Base-by-base conservation (phyloP, 306 rosid species). In the Vigna radiata region DNA sequence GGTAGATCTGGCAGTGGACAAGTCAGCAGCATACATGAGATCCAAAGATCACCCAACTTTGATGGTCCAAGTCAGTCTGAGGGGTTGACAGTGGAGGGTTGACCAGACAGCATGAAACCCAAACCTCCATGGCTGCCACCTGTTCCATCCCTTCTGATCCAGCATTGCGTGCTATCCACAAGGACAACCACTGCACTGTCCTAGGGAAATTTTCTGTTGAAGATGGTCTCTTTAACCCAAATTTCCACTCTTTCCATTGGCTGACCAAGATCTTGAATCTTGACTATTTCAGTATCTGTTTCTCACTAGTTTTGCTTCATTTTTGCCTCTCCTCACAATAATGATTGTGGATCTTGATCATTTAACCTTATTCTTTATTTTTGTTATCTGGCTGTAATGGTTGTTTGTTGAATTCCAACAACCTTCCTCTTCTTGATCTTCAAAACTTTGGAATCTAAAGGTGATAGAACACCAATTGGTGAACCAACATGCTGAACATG, bases 231-330 rank as follows among this genome's bases (percentile, higher is more conserved):
- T 25, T 4, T 58, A 58, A 4, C 33, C 63, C 36, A 12, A 25
- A 10, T 25, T 29, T 54, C 9, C 31, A 54, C 60, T 21, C 7
- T 19, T 59, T 27, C 39, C 10, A 23, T 16, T 6, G 8, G 17
- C 25, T 23, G 41, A 29, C 15, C 41, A 13, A 13, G 12, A 60
- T 60, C 43, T 27, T 29, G 21, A 29, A 60, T 18, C 43, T 7
- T 31, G 29, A 60, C 43, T 31, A 31, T 60, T 59, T 59, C 41
- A 59, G 19, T 59, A 29, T 29, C 41, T 59, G 66, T 59, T 59
- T 59, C 66, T 4, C 8, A 14, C 43, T 12, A 37, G 25, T 25
- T 59, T 58, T 13, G 41, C 19, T 59, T 59, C 66, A 25, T 8
- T 59, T 12, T 58, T 41, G 46, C 9, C 10, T 8, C 46, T 41